Percentiles rank a stretch among this genome's conserved stretches.
Evolutionary conservation across 306 rosid genomes (phyloP).

Genomic region (Cicer cuneatum): DNA sequence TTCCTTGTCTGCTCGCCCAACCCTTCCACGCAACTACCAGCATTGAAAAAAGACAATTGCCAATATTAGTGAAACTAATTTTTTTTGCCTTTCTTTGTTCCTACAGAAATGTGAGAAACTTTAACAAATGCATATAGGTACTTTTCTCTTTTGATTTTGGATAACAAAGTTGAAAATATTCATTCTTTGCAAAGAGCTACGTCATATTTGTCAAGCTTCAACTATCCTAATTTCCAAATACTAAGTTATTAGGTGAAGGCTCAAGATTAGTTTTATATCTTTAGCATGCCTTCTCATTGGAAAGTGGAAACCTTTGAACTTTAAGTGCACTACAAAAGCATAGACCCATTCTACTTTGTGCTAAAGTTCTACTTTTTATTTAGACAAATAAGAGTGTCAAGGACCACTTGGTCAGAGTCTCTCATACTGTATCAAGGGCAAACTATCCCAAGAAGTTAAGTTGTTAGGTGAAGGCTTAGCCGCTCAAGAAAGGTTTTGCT

Average conservation of each 20-base stretch:
- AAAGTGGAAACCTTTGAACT: not conserved
- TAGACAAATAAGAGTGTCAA: not conserved
- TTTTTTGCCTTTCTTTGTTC: conserved; percentile 16
- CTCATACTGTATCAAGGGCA: not conserved
- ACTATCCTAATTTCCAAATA: conserved; percentile 24
- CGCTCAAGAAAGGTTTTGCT: not conserved
- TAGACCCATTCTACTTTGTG: not conserved
- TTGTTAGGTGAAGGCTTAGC: not conserved
- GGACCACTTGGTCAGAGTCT: not conserved
- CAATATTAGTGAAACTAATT: conserved; percentile 32
- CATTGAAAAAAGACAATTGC: conserved; percentile 34
- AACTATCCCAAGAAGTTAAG: not conserved
- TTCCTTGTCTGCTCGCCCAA: conserved; percentile 97
- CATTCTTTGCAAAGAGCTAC: conserved; percentile 11
- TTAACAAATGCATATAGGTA: conserved; percentile 8
- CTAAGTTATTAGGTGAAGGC: not conserved
- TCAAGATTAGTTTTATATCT: conserved; percentile 8
- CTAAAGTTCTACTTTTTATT: conserved; percentile 3
- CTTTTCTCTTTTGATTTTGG: not conserved
- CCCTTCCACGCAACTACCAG: conserved; percentile 92
- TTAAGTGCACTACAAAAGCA: not conserved
- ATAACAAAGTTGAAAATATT: not conserved
- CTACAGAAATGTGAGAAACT: not conserved
- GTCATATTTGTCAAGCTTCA: conserved; percentile 9
- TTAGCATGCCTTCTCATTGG: not conserved